A percentile compares a stretch with the other conserved stretches of the same genome.
These are phyloP conservation scores for Trichoderma polysporum DNA, from an alignment of 2,329 filamentous ascomycete species.

Conservation along the genomic window DNA sequence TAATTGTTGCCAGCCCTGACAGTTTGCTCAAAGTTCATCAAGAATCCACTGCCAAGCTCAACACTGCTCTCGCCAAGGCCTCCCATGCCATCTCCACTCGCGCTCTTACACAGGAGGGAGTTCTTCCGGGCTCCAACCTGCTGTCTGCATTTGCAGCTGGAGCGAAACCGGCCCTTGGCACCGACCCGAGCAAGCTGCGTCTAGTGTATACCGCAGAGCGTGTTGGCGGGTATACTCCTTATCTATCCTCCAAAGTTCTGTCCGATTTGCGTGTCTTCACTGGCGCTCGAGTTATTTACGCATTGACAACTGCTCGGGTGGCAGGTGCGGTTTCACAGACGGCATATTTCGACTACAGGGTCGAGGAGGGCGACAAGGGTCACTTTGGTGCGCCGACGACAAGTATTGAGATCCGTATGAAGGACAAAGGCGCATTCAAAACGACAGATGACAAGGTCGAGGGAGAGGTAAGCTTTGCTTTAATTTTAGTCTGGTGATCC, in stretches of 20 bases:
- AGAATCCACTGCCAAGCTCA: conserved; percentile 58
- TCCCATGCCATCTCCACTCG: conserved; percentile 72
- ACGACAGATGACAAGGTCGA: conserved; percentile 61
- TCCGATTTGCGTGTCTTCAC: conserved; percentile 82
- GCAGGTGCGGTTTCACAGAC: conserved; percentile 89
- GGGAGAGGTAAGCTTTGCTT: conserved; percentile 59
- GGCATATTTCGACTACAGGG: conserved; percentile 82
- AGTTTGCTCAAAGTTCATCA: conserved; percentile 68
- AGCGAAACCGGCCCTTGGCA: conserved; percentile 58
- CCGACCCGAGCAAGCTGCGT: conserved; percentile 70
- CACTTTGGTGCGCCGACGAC: conserved; percentile 85
- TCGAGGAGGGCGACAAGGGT: conserved; percentile 39
- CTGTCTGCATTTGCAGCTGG: conserved; percentile 56
- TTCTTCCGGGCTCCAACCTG: conserved; percentile 60
- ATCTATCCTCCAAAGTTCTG: conserved; percentile 67
- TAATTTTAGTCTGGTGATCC: not conserved
- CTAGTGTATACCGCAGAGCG: conserved; percentile 78
- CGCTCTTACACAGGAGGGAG: conserved; percentile 66
- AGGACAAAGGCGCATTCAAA: conserved; percentile 59
- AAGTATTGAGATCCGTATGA: conserved; percentile 74
- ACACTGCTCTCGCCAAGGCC: conserved; percentile 62
- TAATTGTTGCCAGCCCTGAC: conserved; percentile 75
- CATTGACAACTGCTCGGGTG: conserved; percentile 76
- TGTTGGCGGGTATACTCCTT: conserved; percentile 59
- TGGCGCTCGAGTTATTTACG: conserved; percentile 78